Base-by-base conservation (phyloP, 306 rosid genomes). In the Vigna trinervia region DNA sequence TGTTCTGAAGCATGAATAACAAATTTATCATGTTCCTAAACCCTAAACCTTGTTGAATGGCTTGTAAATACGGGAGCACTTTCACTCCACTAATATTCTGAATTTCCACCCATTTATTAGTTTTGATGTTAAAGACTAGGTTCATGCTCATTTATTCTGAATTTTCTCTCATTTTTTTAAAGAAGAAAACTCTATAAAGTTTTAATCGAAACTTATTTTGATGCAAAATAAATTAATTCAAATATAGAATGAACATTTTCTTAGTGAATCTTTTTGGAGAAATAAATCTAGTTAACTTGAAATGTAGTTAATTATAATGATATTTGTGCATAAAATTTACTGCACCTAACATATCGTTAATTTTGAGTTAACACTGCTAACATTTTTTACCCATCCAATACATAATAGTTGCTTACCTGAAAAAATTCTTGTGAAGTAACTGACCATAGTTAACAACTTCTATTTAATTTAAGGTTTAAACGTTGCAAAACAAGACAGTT, bases 381-480 rank as follows among this genome's bases (percentile, higher is more conserved):
- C 54, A 60, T 6, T 47, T 30, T 4, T 30, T 30, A 30, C 32
- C 32, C 32, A 30, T 5, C 1, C 65, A 36, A 5, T 46, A 47
- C 74, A 69, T 47, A 69, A 38, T 58, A 73, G 43, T 22, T 9
- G 43, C 22, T 39, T 22, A 73, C 23, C 54, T 56, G 68, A 59
- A 56, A 59, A 30, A 43, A 41, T 6, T 63, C 14, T n/a, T 39
- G 50, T 12, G 52, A 52, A 63, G 64, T 64, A 80, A 73, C 69
- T 10, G 69, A 32, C 38, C 8, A 43, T 12, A 74, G 48, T 41
- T 72, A 53, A 52, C 13, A 36, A 2, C 20, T 8, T 28, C 17
- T 60, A 73, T 19, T 73, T 46, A 61, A 61, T 73, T 59, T 56
- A 46, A 54, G 52, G 53, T 73, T 59, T 56, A 56, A 30, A 58